Evolutionary conservation across 2,329 filamentous ascomycete genomes (phyloP).

Genomic region (Dothistroma septosporum): DNA sequence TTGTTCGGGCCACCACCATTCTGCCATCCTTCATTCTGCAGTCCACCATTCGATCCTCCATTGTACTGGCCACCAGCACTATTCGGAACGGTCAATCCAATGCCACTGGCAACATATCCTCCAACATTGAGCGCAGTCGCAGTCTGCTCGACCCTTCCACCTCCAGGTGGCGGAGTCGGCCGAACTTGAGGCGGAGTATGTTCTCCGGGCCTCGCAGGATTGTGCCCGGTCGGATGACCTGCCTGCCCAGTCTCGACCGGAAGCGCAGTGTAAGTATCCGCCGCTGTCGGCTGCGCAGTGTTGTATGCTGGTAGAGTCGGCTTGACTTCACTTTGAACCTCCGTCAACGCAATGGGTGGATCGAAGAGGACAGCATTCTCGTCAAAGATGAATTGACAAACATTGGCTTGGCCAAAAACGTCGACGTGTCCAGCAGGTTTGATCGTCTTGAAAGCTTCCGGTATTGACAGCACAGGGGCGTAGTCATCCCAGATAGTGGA

Average conservation of each 20-base stretch:
- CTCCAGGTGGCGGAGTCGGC: not conserved
- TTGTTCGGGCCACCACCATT: not conserved
- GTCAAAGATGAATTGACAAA: conserved; percentile 10
- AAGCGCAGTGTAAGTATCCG: not conserved
- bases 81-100: conserved; percentile 6
- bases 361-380: conserved; percentile 23
- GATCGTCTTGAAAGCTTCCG: conserved; percentile 18
- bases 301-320: conserved; percentile 8
- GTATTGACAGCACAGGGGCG: conserved; percentile 19
- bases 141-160: not conserved
- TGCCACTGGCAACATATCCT: conserved; percentile 5
- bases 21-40: not conserved
- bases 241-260: not conserved
- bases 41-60: not conserved
- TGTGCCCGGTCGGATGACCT: not conserved
- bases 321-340: not conserved
- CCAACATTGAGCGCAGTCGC: conserved; percentile 2
- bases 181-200: not conserved
- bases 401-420: not conserved
- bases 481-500: conserved; percentile 28
- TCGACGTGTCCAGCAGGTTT: conserved; percentile 5
- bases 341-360: conserved; percentile 19
- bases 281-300: conserved; percentile 4
- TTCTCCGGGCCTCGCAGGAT: not conserved
- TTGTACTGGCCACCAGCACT: not conserved